A percentile compares a stretch with the other conserved stretches of the same genome.
Evolutionary conservation across 164 flowering plant genomes (phyloP).

Genomic region (Tetracentron sinense): DNA sequence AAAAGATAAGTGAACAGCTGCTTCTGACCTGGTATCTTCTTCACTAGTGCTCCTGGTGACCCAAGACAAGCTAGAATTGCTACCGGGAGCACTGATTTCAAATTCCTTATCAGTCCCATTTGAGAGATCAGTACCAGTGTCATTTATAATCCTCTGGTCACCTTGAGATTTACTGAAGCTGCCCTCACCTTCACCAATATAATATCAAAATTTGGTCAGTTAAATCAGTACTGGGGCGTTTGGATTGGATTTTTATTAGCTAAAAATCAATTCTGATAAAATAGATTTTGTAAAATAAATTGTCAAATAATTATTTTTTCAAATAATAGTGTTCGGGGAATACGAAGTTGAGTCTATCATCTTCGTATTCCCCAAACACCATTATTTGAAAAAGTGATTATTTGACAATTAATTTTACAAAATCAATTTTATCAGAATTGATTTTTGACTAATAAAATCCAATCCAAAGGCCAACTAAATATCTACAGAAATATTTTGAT

Average conservation of each 20-base stretch:
- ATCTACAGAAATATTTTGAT: neutral
- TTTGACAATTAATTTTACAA: too few relatives aligned
- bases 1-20: constrained; percentile 12
- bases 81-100: constrained; percentile 16
- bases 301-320: too few relatives aligned
- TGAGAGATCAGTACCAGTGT: constrained; percentile 11
- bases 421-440: too few relatives aligned
- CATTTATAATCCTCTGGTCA: constrained; percentile 16
- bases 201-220: constrained; percentile 9
- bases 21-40: constrained; percentile 22
- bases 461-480: neutral
- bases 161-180: constrained; percentile 16
- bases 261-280: too few relatives aligned
- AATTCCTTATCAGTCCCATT: constrained; percentile 17
- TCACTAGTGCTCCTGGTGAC: constrained; percentile 13
- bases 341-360: too few relatives aligned
- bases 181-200: constrained; percentile 24
- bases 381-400: too few relatives aligned
- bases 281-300: too few relatives aligned
- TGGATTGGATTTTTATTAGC: too few relatives aligned
- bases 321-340: too few relatives aligned
- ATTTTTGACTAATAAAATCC: too few relatives aligned
- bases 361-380: too few relatives aligned
- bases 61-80: constrained; percentile 20
- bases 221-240: too few relatives aligned